Evolutionary conservation across 768 basidiomycete genomes (phyloP).

Genomic region (Boletus rex-veris): DNA sequence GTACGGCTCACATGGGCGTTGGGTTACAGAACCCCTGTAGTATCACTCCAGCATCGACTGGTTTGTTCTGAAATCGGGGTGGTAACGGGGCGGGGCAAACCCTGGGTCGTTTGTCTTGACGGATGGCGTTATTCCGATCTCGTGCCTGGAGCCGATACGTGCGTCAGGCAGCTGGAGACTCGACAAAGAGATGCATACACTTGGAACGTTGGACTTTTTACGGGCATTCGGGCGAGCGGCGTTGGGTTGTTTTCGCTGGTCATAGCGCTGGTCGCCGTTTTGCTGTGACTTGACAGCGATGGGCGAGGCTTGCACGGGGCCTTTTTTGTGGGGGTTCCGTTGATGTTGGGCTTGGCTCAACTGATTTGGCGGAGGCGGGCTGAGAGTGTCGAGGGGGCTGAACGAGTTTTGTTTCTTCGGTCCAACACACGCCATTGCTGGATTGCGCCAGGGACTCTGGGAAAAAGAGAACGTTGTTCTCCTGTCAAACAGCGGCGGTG

Average conservation of each 20-base stretch:
- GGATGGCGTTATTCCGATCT: background rate
- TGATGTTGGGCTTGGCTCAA: background rate
- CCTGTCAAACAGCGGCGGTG: background rate
- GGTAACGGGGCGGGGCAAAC: background rate
- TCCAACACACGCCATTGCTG: slow-evolving; percentile 1
- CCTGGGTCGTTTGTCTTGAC: background rate
- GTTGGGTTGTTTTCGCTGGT: background rate
- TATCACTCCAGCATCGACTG: background rate
- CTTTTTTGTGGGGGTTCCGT: background rate
- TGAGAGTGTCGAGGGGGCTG: background rate
- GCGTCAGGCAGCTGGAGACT: background rate
- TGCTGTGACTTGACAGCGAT: background rate
- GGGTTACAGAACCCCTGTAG: background rate
- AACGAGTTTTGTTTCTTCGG: slow-evolving; percentile 5
- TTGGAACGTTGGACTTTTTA: background rate
- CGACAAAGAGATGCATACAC: slow-evolving; percentile 3
- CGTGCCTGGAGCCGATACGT: background rate
- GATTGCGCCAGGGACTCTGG: background rate
- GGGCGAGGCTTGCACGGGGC: background rate
- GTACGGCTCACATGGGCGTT: slow-evolving; percentile 4
- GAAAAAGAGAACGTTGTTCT: background rate
- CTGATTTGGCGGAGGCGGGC: background rate
- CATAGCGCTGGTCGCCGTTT: background rate
- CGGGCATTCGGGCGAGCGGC: background rate
- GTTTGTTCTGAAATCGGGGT: slow-evolving; percentile 6